These are phyloP conservation scores for Apophysomyces variabilis DNA, from an alignment of 371 early-diverging fungal species.

Conservation along the genomic window DNA sequence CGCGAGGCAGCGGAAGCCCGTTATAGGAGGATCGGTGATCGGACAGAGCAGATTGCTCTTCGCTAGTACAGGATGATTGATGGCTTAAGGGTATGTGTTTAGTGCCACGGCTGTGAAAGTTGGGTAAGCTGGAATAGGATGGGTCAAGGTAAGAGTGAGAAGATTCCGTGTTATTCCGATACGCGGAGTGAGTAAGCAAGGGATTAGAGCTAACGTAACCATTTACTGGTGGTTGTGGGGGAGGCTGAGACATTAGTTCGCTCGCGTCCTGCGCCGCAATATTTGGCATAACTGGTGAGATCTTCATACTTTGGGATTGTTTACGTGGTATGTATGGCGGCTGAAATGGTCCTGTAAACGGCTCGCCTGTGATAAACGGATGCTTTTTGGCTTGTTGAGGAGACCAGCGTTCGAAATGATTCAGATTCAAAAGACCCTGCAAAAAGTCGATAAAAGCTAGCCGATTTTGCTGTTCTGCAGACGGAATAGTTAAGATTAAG, in stretches of 20 bases:
- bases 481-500: constrained; percentile 12
- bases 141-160: constrained; percentile 27
- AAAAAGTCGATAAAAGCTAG: constrained; percentile 89
- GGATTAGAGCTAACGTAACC: constrained; percentile 13
- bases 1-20: constrained; percentile 34
- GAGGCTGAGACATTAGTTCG: neutral
- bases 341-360: constrained; percentile 54
- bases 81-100: neutral
- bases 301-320: constrained; percentile 20
- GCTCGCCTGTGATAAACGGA: constrained; percentile 94
- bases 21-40: constrained; percentile 15
- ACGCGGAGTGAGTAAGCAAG: neutral
- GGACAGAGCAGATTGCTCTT: neutral
- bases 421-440: constrained; percentile 83
- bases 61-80: neutral
- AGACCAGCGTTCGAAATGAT: constrained; percentile 94
- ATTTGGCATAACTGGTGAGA: constrained; percentile 18
- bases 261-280: neutral
- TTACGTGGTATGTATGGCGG: constrained; percentile 47
- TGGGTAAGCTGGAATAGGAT: constrained; percentile 41
- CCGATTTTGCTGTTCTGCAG: constrained; percentile 71
- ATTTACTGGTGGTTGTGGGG: constrained; percentile 5
- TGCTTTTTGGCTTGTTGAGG: constrained; percentile 95
- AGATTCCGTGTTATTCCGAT: neutral
- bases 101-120: constrained; percentile 24